phyloP scores from a whole-genome alignment of 1,284 basidiomycete species.

The Leccinum ponderosum region DNA sequence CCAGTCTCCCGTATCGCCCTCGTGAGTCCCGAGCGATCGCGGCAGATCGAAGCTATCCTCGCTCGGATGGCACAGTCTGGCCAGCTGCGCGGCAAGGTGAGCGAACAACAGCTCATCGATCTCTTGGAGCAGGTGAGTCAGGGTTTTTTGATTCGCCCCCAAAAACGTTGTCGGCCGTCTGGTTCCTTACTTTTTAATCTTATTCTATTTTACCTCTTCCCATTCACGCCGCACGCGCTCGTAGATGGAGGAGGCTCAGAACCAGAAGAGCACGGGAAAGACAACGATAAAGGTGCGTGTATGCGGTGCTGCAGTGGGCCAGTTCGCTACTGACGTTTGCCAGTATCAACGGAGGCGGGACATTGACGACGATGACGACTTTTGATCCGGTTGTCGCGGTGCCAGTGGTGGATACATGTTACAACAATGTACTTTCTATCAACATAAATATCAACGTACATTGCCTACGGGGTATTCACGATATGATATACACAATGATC shows the following conservation, averaged over 20 bases:
- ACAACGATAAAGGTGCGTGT: slow-evolving; percentile 68
- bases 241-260: slow-evolving; percentile 68
- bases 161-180: neutral
- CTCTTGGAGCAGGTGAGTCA: slow-evolving; percentile 85
- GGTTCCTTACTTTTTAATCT: neutral
- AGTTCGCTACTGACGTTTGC: neutral
- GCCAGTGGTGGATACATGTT: neutral
- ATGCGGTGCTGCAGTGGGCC: neutral
- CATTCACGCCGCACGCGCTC: neutral
- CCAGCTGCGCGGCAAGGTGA: slow-evolving; percentile 85
- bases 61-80: slow-evolving; percentile 91
- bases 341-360: slow-evolving; percentile 76
- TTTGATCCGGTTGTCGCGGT: slow-evolving; percentile 36
- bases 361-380: slow-evolving; percentile 66
- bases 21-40: slow-evolving; percentile 86
- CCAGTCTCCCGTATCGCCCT: slow-evolving; percentile 89
- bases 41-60: slow-evolving; percentile 85
- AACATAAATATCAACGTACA: neutral
- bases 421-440: neutral
- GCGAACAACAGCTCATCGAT: slow-evolving; percentile 88
- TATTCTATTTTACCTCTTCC: neutral
- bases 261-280: slow-evolving; percentile 54
- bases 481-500: neutral
- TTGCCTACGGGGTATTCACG: neutral
- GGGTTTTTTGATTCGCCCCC: no score